These are phyloP conservation scores for Verticillium alfalfae DNA, from an alignment of 2,329 filamentous ascomycete genomes.

Conservation along the genomic window DNA sequence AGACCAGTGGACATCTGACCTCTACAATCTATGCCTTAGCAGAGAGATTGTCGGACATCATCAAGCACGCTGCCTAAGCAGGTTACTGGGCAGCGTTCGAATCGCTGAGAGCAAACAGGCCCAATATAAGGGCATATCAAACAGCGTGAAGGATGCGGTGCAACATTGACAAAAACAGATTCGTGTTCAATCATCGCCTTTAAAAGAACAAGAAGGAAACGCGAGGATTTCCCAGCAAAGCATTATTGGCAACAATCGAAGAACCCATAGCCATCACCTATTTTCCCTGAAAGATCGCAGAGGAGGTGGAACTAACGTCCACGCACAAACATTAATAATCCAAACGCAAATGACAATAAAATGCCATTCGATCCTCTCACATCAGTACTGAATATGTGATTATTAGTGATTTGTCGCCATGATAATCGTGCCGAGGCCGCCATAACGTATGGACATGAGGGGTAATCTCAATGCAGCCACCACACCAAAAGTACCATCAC, in stretches of 20 bases:
- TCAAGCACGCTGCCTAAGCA: conserved; percentile 10
- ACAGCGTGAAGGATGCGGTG: no score
- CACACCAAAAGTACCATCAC: background rate
- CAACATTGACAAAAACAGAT: no score
- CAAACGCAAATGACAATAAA: background rate
- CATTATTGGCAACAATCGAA: background rate
- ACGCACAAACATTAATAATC: background rate
- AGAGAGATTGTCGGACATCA: conserved; percentile 34
- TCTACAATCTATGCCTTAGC: conserved; percentile 47
- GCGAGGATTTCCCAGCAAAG: no score
- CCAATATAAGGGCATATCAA: no score
- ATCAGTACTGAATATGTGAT: background rate
- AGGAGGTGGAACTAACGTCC: no score
- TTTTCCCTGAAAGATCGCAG: background rate
- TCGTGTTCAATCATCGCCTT: no score
- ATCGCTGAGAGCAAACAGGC: no score
- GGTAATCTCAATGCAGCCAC: background rate
- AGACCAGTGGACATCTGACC: conserved; percentile 41
- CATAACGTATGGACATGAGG: background rate
- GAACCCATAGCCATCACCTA: background rate
- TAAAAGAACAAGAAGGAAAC: no score
- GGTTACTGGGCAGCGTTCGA: background rate
- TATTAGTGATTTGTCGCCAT: background rate
- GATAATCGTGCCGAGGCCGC: background rate
- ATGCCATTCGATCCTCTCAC: background rate